Evolutionary conservation across 495 filamentous ascomycete genomes (phyloP), one percentile per base, ranked within the genome.

Genomic region (Daldinia childiae): DNA sequence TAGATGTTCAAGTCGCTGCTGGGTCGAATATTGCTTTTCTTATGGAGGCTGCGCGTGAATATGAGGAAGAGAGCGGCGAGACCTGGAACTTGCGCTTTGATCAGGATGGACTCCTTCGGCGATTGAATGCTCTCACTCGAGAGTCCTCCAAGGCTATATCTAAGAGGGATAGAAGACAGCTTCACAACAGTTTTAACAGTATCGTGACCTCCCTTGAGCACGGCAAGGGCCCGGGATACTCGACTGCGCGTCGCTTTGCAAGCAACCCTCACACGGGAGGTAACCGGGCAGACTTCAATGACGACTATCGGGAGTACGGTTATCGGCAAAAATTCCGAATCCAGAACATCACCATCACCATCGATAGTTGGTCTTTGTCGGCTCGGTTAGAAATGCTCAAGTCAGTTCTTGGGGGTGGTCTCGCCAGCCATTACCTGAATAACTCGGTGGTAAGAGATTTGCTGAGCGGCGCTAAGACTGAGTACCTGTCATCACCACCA

Each of bases 321-420:
- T 92, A 90, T 69, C 87, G 93, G 21, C 82, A 95, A 79, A 91
- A 86, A 14, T 87, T 97, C 38, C 88, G 89, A 64, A 88, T 97
- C 36, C 88, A 92, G 64, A 86, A 87, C 27, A 87, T 88, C 64
- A 89, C 89, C 41, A 88, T 97, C 84, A 86, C 86, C 64, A 93
- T 98, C 61, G 92, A 98, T 74, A 89, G 87, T 41, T 98, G 95
- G 95, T 95, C 92, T 86, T 94, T 97, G 72, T 86, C 95, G 69
- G 85, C 92, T 70, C 86, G 93, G 26, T 79, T 96, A 54, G 88
- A 93, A 64, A 87, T 89, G 45, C 83, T 98, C 36, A 90, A 91
- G 76, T 83, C 90, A n/a, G 77, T 95, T 9, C 80, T 98, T 43
- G 90, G 91, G 66, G 90, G 91, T 14, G 95, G 95, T 0, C 93